These are phyloP conservation scores for Teratosphaeria epicoccoides DNA, from an alignment of 2,329 filamentous ascomycete species.

Conservation along the genomic window DNA sequence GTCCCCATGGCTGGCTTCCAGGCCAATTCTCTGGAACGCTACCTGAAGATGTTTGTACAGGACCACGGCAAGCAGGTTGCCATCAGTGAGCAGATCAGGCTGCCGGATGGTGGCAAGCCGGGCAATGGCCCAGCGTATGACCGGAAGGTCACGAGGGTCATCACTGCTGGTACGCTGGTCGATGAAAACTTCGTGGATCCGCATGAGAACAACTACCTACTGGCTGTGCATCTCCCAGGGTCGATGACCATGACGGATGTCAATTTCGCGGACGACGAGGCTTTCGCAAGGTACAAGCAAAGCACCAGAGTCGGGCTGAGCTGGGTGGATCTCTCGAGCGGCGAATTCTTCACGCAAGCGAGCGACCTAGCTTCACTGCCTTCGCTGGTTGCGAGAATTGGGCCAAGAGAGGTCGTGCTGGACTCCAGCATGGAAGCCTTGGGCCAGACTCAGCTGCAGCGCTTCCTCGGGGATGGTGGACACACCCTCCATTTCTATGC, in stretches of 20 bases:
- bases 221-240: constrained; percentile 58
- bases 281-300: constrained; percentile 26
- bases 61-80: constrained; percentile 86
- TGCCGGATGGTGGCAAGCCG: constrained; percentile 44
- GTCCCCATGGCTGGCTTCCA: constrained; percentile 96
- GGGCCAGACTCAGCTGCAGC: constrained; percentile 15
- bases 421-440: constrained; percentile 46
- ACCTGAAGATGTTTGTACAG: constrained; percentile 84
- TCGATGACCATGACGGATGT: constrained; percentile 4
- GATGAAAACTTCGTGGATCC: constrained; percentile 97
- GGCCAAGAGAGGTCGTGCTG: constrained; percentile 74
- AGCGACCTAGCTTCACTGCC: constrained; percentile 60
- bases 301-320: constrained; percentile 57
- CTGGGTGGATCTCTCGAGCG: constrained; percentile 92
- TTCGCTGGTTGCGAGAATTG: constrained; percentile 73
- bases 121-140: constrained; percentile 73
- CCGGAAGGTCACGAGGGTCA: constrained; percentile 71
- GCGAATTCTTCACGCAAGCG: constrained; percentile 79
- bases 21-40: constrained; percentile 82
- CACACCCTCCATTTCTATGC: constrained; percentile 65
- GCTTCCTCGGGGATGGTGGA: constrained; percentile 32
- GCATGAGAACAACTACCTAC: constrained; percentile 83
- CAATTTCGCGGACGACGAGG: constrained; percentile 10
- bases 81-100: constrained; percentile 79
- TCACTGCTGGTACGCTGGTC: constrained; percentile 90